Evolutionary conservation across 2,329 filamentous ascomycete genomes (phyloP).

Genomic region (Aspergillus amoenus): DNA sequence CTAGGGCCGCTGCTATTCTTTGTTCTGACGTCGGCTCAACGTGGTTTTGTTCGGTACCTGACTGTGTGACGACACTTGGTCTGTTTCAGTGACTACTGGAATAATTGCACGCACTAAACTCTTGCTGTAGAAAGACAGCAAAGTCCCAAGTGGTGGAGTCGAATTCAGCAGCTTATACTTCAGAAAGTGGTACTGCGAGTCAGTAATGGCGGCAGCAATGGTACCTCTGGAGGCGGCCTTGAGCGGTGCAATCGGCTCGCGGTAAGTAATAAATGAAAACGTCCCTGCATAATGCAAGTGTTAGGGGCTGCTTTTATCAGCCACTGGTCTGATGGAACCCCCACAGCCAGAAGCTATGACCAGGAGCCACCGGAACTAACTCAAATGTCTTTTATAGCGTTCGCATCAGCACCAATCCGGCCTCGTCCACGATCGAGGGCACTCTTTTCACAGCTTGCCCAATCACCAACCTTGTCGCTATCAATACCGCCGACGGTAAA

Average conservation of each 20-base stretch:
- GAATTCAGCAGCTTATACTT: constrained; percentile 44
- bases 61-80: background rate
- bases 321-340: background rate
- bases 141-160: constrained; percentile 55
- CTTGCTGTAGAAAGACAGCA: constrained; percentile 50
- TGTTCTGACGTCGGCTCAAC: background rate
- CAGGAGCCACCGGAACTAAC: constrained; percentile 1
- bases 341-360: background rate
- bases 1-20: background rate
- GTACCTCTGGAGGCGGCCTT: constrained; percentile 55
- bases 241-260: constrained; percentile 61
- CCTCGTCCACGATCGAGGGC: constrained; percentile 57
- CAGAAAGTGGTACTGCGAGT: constrained; percentile 37
- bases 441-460: constrained; percentile 63
- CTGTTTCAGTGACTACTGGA: background rate
- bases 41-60: background rate
- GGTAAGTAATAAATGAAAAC: constrained; percentile 44
- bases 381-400: constrained; percentile 43
- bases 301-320: background rate
- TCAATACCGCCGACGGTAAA: constrained; percentile 51
- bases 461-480: constrained; percentile 60
- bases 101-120: background rate
- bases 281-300: background rate
- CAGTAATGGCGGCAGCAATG: constrained; percentile 44
- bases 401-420: constrained; percentile 56